Percentiles rank a stretch among this genome's conserved stretches.
Evolutionary conservation across 208 protist species (phyloP).

Genomic region (Lotmaria passim): DNA sequence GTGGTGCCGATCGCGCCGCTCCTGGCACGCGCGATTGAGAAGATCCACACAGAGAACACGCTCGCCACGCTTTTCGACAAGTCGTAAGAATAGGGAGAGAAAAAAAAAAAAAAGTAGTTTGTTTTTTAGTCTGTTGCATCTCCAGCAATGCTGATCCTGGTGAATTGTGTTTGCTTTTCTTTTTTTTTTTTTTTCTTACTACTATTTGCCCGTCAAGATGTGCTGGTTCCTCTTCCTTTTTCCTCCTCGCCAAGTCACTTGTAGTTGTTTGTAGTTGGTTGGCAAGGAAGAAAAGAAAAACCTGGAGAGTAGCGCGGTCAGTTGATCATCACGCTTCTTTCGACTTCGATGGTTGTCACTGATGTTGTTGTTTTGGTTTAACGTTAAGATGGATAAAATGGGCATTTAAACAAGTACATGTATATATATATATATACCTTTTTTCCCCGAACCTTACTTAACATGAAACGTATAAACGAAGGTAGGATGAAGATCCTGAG

Average conservation of each 20-base stretch:
- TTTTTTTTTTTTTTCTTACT: too few species aligned
- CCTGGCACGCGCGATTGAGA: slow-evolving; percentile 83
- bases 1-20: slow-evolving; percentile 85
- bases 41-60: slow-evolving; percentile 88
- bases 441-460: too few species aligned
- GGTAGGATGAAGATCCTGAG: too few species aligned
- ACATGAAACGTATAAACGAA: too few species aligned
- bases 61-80: slow-evolving; percentile 77
- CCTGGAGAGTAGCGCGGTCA: neutral
- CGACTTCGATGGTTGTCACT: neutral
- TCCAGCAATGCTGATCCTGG: too few species aligned
- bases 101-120: slow-evolving; percentile 14
- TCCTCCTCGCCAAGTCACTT: too few species aligned
- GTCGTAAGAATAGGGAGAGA: slow-evolving; percentile 26
- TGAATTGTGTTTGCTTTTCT: too few species aligned
- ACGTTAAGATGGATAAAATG: too few species aligned
- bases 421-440: too few species aligned
- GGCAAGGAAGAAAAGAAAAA: neutral
- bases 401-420: too few species aligned
- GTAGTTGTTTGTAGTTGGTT: neutral
- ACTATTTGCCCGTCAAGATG: too few species aligned
- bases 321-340: neutral
- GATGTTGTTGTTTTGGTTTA: slow-evolving; percentile 1
- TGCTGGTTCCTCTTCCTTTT: too few species aligned
- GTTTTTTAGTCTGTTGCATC: neutral